Evolutionary conservation across 345 rosid genomes (phyloP).

Genomic region (Corymbia maculata): DNA sequence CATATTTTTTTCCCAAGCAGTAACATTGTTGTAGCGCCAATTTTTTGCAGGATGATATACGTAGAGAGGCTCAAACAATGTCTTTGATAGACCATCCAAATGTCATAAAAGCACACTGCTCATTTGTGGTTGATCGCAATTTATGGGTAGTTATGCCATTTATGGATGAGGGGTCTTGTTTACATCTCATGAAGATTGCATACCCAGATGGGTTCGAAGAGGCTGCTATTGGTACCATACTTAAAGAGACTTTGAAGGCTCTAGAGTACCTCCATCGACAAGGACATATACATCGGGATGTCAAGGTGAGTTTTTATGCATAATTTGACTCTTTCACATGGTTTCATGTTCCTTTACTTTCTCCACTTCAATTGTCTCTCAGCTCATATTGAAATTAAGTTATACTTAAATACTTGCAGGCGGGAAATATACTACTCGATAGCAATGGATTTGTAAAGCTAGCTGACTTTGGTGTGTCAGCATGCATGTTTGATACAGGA

Average conservation of each 20-base stretch:
- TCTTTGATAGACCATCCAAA: conserved; percentile 96
- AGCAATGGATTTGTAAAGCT: conserved; percentile 76
- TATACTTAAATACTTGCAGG: conserved; percentile 31
- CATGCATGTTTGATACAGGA: conserved; percentile 95
- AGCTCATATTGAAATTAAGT: background rate
- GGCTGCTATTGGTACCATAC: conserved; percentile 74
- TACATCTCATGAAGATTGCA: conserved; percentile 95
- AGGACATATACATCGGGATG: conserved; percentile 98
- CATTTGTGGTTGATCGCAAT: conserved; percentile 75
- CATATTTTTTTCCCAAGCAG: background rate
- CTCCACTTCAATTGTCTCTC: background rate
- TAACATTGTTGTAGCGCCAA: background rate
- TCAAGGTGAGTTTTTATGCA: conserved; percentile 47
- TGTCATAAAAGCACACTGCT: conserved; percentile 76
- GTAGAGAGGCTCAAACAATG: conserved; percentile 96
- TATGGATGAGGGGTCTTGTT: conserved; percentile 98
- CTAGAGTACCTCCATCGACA: conserved; percentile 91
- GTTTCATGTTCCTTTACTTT: background rate
- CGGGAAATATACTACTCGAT: conserved; percentile 94
- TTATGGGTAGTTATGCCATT: conserved; percentile 99
- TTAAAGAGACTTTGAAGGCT: conserved; percentile 97
- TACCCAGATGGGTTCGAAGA: conserved; percentile 92
- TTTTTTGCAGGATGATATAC: conserved; percentile 73
- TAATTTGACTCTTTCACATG: background rate
- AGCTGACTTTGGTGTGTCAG: conserved; percentile 98